These are phyloP conservation scores for Rutstroemia sp. DNA, from an alignment of 2,329 filamentous ascomycete species.

Conservation along the genomic window DNA sequence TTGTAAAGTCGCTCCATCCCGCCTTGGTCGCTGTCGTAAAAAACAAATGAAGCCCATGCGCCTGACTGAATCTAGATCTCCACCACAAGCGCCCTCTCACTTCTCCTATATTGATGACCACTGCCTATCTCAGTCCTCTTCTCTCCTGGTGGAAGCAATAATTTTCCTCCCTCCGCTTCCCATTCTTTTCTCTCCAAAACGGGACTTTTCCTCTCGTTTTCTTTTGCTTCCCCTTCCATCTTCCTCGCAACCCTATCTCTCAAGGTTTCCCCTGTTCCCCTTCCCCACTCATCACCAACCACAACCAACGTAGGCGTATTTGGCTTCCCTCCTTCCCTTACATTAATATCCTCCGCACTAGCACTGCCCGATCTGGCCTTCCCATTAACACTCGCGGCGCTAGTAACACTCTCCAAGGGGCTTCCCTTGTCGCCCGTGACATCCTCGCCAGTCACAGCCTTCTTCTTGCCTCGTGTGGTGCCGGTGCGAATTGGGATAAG, in stretches of 20 bases:
- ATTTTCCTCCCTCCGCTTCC: background rate
- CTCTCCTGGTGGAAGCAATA: background rate
- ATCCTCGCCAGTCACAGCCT: background rate
- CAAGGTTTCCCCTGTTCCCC: background rate
- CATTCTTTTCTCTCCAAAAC: background rate
- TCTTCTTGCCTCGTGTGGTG: background rate
- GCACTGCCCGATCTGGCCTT: background rate
- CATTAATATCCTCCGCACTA: background rate
- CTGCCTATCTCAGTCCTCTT: background rate
- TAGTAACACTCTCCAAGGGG: background rate
- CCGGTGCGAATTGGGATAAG: slow-evolving; percentile 40
- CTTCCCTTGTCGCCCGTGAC: background rate
- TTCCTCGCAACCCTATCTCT: background rate
- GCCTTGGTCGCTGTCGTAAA: no score
- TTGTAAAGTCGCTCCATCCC: no score
- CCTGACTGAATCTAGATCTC: background rate
- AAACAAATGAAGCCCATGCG: background rate
- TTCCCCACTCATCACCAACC: background rate
- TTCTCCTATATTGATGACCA: background rate
- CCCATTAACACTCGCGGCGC: background rate
- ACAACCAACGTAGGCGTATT: background rate
- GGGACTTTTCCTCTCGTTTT: background rate
- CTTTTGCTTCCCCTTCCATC: background rate
- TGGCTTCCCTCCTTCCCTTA: background rate
- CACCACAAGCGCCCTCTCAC: background rate